Evolutionary conservation across 2,329 filamentous ascomycete species (phyloP), one percentile per base, ranked within the genome.

Genomic region (Hypoxylon sp.): DNA sequence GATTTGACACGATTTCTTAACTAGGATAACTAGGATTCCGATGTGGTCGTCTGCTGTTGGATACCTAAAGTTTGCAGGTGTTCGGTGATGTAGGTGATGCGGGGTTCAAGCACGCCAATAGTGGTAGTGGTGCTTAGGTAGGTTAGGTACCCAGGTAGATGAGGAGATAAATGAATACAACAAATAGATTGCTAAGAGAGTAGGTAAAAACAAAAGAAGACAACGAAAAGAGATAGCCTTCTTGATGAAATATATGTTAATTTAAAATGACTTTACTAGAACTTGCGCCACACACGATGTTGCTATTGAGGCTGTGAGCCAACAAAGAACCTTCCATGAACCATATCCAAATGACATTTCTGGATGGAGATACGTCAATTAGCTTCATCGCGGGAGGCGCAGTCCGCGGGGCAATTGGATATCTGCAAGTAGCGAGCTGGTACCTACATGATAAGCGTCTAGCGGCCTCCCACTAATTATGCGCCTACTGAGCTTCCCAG

Each of bases 241-340:
- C 14, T 51, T 37, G 16, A 54, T 12, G 32, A 41, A 46, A 39
- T 52, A 46, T 61, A 41, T 57, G 46, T 45, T 41, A 14, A 61
- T 27, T 19, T 51, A 56, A 47, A 27, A 32, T 30, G 19, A 41
- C n/a, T 41, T 19, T 41, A n/a, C 37, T 16, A 34, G 23, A 37
- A 25, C 55, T 60, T 67, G 65, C 61, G 65, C 61, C 65, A 61
- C 61, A 46, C 23, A 29, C 12, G 37, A 25, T 54, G 41, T 46
- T 63, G 51, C 47, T 56, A 54, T 51, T 64, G 67, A 69, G 67
- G 67, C 67, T 63, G 67, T 69, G 67, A 67, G 39, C 53, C 46
- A 57, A 65, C 61, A 65, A 65, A 59, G 56, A 55, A 45, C 23
- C 25, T 41, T 51, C 46, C 25, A 45, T 37, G 23, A 25, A 37